Base-by-base conservation (phyloP, 306 rosid species). In the Vicia sativa region DNA sequence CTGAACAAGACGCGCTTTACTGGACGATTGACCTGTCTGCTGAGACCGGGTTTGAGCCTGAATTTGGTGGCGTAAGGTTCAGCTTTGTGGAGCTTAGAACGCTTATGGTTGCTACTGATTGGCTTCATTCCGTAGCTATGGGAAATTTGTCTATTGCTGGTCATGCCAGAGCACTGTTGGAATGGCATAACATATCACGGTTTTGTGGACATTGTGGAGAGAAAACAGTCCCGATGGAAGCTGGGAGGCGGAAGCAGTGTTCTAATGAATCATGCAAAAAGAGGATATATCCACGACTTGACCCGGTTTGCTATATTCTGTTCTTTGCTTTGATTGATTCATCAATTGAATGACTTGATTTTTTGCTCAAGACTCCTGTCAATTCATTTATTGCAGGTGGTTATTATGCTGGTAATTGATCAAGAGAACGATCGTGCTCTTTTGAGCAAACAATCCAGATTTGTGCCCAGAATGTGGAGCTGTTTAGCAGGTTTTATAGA, bases 401-500 rank as follows among this genome's bases (percentile, higher is more conserved):
- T 86, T 74, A 92, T 92, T 62, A 89, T 92, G 98, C 81, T 89
- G 75, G 91, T 92, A 54, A 87, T 92, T 58, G 98, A 92, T 64
- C 76, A 14, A 77, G 91, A 92, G 72, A 89, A 86, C 5, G 89
- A 89, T 52, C 83, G 95, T 44, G 95, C 84, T 14, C 95, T 92
- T 57, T 57, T 89, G 77, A 80, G 95, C 71, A 80, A 82, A 76
- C 91, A 89, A 67, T 83, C 87, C 18, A 82, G 95, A 80, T 89
- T 87, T 62, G 96, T 87, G 5, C 92, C 92, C 11, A 85, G 96
- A 76, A 92, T 87, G 92, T 89, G 96, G 98, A 89, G 92, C 58
- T 89, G 98, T 85, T 83, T 89, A 26, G 95, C 98, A 43, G 98
- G 98, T 77, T 92, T 92, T 73, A 81, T 87, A 74, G 98, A 92